These are phyloP conservation scores for Trichosporon inkin DNA, from an alignment of 1,284 basidiomycete species.

Conservation along the genomic window DNA sequence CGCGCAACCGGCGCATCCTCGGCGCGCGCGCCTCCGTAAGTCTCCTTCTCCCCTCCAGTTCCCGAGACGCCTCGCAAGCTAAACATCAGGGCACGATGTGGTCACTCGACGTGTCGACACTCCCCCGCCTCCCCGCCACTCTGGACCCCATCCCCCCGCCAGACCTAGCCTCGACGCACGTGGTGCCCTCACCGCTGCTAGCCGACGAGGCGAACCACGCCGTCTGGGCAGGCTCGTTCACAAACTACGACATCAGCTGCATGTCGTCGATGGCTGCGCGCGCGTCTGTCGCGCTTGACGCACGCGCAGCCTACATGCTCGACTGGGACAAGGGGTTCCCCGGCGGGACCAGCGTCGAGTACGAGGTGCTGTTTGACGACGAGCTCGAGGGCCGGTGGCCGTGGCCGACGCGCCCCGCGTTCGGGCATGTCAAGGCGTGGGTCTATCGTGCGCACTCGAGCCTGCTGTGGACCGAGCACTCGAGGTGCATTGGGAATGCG, in stretches of 20 bases:
- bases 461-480: neutral
- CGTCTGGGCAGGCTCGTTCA: neutral
- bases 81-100: neutral
- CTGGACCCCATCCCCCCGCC: neutral
- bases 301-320: neutral
- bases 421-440: neutral
- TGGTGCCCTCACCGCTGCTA: too few species aligned
- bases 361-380: neutral
- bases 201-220: neutral
- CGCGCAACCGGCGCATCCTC: neutral
- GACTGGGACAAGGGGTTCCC: constrained; percentile 4
- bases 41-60: neutral
- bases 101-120: neutral
- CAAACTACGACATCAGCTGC: constrained; percentile 2
- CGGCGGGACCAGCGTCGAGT: neutral
- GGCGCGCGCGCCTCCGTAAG: neutral
- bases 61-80: too few species aligned
- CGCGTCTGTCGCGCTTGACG: neutral
- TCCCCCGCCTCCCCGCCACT: neutral
- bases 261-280: neutral
- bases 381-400: neutral
- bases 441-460: neutral
- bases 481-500: neutral
- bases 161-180: too few species aligned
- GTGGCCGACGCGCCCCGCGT: neutral